Evolutionary conservation across 1,284 basidiomycete genomes (phyloP).

Genomic region (Ganoderma lucidum): DNA sequence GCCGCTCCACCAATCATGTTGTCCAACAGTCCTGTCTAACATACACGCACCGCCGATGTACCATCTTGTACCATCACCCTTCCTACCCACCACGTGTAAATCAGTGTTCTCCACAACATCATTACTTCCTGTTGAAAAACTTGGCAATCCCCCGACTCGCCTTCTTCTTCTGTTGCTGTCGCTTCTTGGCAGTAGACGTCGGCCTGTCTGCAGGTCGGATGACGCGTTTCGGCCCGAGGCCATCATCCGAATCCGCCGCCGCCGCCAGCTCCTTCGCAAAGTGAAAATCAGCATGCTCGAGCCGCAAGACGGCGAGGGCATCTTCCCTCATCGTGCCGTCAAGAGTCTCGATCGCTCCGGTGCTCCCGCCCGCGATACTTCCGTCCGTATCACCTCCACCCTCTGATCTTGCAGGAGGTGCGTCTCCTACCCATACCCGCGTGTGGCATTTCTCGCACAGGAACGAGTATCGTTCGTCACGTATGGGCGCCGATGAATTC

Average conservation of each 20-base stretch:
- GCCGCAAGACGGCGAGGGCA: slow-evolving; percentile 56
- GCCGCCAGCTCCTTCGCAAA: slow-evolving; percentile 78
- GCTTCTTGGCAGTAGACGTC: slow-evolving; percentile 45
- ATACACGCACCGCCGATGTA: neutral
- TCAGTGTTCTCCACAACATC: slow-evolving; percentile 11
- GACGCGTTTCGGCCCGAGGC: slow-evolving; percentile 22
- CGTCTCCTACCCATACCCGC: slow-evolving; percentile 45
- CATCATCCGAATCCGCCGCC: slow-evolving; percentile 21
- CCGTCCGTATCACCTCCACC: slow-evolving; percentile 37
- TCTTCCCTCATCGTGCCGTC: slow-evolving; percentile 42
- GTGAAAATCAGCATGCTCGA: slow-evolving; percentile 90
- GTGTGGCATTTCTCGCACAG: slow-evolving; percentile 63
- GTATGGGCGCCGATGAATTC: slow-evolving; percentile 1
- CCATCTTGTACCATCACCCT: slow-evolving; percentile 1
- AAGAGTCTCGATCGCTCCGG: slow-evolving; percentile 10
- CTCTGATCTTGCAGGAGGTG: slow-evolving; percentile 30
- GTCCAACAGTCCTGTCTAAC: neutral
- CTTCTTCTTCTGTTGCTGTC: slow-evolving; percentile 46
- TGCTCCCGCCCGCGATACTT: slow-evolving; percentile 1
- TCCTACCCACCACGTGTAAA: slow-evolving; percentile 10
- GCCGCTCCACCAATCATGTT: neutral
- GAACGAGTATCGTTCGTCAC: slow-evolving; percentile 43
- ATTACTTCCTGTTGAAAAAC: slow-evolving; percentile 65
- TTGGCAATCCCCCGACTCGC: slow-evolving; percentile 71
- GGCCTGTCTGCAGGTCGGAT: slow-evolving; percentile 30